Percentiles rank a stretch among this genome's conserved stretches.
These are phyloP conservation scores for Helichrysum umbraculigerum DNA, from an alignment of 129 eudicot genomes.

Conservation along the genomic window DNA sequence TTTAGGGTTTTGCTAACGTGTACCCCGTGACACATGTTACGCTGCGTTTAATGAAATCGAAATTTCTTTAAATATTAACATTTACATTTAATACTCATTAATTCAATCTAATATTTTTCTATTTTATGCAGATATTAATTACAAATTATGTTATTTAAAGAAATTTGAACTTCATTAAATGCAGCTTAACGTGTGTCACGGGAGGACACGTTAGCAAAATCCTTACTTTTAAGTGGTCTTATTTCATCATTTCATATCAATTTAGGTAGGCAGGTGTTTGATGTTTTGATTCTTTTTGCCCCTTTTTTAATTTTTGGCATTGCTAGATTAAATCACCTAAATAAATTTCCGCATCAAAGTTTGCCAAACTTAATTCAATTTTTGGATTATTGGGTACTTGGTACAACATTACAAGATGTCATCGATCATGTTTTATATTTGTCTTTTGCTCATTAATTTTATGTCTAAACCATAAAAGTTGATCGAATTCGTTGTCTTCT, in stretches of 20 bases:
- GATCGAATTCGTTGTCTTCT: background rate
- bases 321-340: background rate
- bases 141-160: no score
- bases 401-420: background rate
- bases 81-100: no score
- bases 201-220: no score
- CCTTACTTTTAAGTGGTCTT: background rate
- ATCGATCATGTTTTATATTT: background rate
- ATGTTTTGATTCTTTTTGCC: conserved; percentile 13
- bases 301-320: background rate
- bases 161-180: no score
- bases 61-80: no score
- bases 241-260: conserved; percentile 27
- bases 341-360: background rate
- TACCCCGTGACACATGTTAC: no score
- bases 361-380: conserved; percentile 4
- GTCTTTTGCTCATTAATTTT: background rate
- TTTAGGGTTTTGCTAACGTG: no score
- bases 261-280: conserved; percentile 16
- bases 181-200: no score
- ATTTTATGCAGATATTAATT: no score
- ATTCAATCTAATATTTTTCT: no score
- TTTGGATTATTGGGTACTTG: background rate
- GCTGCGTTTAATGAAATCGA: no score
- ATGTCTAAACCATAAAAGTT: background rate